Evolutionary conservation across 352 stramenopile species (phyloP), one percentile per base, ranked within the genome.

Genomic region (Phytophthora litchii): DNA sequence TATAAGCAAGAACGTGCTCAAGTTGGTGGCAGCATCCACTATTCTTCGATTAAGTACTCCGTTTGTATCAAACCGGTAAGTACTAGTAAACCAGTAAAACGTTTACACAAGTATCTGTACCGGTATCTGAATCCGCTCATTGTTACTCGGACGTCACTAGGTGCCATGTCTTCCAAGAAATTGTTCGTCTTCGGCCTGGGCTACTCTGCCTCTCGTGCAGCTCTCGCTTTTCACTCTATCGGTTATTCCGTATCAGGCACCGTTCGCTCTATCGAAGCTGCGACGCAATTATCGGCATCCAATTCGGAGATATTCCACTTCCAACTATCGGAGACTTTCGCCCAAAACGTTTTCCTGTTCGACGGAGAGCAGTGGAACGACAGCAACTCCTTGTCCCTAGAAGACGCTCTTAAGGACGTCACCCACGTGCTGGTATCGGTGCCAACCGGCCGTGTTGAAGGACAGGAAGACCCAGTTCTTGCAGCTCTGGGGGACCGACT

Each of bases 131-230:
- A n/a, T n/a, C 47, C 41, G 17, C 14, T 38, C 52, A 43, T 55
- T 56, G 23, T 38, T 45, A 23, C 45, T 32, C 35, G 50, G 42
- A 54, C 54, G 44, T 48, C 54, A 38, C 21, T 27, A 27, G 23
- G 23, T 5, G 5, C 23, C 34, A 61, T 56, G 43, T 43, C 52
- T 23, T 48, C 42, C 9, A 74, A 76, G 20, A 87, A 87, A 60
- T 73, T 92, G 29, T 96, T 97, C 60, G 83, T 97, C 19, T 96
- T 97, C 60, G 91, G 91, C 27, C 58, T 97, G 20, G 91, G 91
- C 21, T 97, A 89, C 74, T 86, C 89, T 12, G 89, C 87, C 13
- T 73, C 76, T 12, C 81, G 83, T 45, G 72, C 92, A 6, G 90
- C 88, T 4, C 64, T 77, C 16, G 77, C 74, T 5, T 93, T 97